Conservation (phyloP, 208 protist genomes). For the Kentomonas sorsogonicus region DNA sequence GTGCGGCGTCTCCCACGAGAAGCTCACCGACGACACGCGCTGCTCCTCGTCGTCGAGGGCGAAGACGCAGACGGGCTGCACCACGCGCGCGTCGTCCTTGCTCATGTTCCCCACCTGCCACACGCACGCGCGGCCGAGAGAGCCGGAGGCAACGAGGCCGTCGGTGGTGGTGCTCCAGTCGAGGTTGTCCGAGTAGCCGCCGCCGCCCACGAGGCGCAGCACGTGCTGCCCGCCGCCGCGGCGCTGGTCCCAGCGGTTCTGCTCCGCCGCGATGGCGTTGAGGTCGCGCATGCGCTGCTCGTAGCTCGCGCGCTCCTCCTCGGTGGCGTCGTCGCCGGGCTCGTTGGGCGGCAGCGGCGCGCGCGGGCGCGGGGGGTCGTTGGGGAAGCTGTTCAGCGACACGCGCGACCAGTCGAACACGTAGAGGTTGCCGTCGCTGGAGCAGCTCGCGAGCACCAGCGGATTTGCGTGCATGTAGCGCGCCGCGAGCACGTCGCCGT, state of each 20-base stretch:
- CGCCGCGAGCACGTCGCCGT: slow-evolving; percentile 76
- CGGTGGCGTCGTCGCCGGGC: slow-evolving; percentile 50
- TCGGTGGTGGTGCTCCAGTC: slow-evolving; percentile 70
- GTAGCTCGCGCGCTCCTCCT: slow-evolving; percentile 74
- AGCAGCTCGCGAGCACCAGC: slow-evolving; percentile 69
- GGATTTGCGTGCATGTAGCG: slow-evolving; percentile 87
- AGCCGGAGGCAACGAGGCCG: slow-evolving; percentile 61
- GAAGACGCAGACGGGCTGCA: slow-evolving; percentile 40
- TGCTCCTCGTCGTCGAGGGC: slow-evolving; percentile 44
- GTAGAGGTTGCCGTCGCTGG: slow-evolving; percentile 76
- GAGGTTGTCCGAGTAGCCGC: slow-evolving; percentile 52
- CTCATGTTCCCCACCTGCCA: slow-evolving; percentile 73
- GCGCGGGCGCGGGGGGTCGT: slow-evolving; percentile 80
- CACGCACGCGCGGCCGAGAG: slow-evolving; percentile 43
- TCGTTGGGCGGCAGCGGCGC: slow-evolving; percentile 87
- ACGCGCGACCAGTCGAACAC: slow-evolving; percentile 89
- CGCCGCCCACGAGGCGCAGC: slow-evolving; percentile 53
- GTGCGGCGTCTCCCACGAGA: slow-evolving; percentile 54
- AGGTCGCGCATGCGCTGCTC: slow-evolving; percentile 76
- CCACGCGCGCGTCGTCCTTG: slow-evolving; percentile 52
- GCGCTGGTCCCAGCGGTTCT: slow-evolving; percentile 79
- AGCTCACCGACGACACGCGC: slow-evolving; percentile 48
- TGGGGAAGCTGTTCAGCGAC: slow-evolving; percentile 79
- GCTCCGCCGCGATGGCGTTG: slow-evolving; percentile 61
- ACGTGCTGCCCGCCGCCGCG: slow-evolving; percentile 80